Evolutionary conservation across 2,329 filamentous ascomycete genomes (phyloP), one percentile per base, ranked within the genome.

Genomic region (Stemphylium beticola): DNA sequence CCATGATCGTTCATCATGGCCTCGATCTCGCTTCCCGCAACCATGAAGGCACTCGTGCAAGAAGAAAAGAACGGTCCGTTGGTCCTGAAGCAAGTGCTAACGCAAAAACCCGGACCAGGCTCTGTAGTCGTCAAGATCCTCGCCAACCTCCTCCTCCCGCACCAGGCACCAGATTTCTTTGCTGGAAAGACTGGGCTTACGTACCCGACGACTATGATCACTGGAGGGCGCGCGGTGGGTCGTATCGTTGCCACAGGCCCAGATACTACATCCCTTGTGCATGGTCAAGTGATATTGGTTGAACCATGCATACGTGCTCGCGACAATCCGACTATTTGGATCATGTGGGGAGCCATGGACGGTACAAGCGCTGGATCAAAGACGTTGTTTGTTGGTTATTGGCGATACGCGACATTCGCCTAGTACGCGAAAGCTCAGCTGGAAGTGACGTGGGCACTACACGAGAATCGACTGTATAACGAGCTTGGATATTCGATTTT

Each of bases 121-220:
- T 74, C 65, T 11, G 77, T 73, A 10, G 50, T 80, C 11, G 67
- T 81, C 29, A 73, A 68, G 14, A 60, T 81, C 33, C 57, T 76
- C 9, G 71, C 68, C 0, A 71, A 76, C 9, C 29, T 51, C 32
- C 29, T 51, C 32, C 42, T 53, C 1, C 36, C 47, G 33, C 41
- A 46, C 5, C 36, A 42, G 7, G 15, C 20, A 4, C 42, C 20
- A 0, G 62, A 60, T 1, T 31, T 58, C 55, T 15, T 50, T 33
- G 33, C 58, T 37, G 36, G 48, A 29, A 32, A 49, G 40, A 31
- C 55, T 15, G 52, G 33, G 56, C 53, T 53, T 18, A 48, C 49
- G 4, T 53, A 53, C 32, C 43, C 53, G 12, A 47, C 37, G 0
- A 41, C 53, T 9, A 36, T 56, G 31, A 40, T 37, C 20, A 47